phyloP scores from a whole-genome alignment of 352 stramenopile genomes.

The Pythium sukuiense region DNA sequence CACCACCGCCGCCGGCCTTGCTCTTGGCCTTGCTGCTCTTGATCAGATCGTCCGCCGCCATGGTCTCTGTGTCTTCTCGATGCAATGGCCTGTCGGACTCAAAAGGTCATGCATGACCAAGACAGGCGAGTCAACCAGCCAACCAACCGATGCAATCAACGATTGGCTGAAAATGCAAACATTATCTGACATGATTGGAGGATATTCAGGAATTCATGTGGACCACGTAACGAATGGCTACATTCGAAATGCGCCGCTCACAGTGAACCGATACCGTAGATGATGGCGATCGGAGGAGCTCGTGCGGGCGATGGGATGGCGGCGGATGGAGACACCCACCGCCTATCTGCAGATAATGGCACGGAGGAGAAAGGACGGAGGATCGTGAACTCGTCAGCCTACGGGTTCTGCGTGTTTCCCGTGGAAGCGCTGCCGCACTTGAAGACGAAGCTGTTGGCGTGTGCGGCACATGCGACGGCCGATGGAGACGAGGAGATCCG shows the following conservation, averaged over 20 bases:
- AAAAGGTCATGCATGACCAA: constrained; percentile 22
- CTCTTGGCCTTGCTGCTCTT: constrained; percentile 36
- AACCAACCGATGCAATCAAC: background rate
- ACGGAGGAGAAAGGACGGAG: background rate
- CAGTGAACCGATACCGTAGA: no score
- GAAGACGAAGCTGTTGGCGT: constrained; percentile 37
- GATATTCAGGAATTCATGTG: constrained; percentile 26
- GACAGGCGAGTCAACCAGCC: constrained; percentile 4
- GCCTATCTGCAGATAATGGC: background rate
- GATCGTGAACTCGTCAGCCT: constrained; percentile 69
- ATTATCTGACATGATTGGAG: constrained; percentile 34
- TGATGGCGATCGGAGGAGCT: no score
- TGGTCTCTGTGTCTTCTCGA: constrained; percentile 19
- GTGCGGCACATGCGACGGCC: constrained; percentile 13
- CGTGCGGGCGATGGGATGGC: background rate
- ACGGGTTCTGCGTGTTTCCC: constrained; percentile 65
- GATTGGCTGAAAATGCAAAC: constrained; percentile 9
- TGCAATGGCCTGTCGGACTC: constrained; percentile 30
- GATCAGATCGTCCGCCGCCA: constrained; percentile 71
- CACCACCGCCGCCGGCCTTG: constrained; percentile 9
- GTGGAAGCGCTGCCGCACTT: constrained; percentile 37
- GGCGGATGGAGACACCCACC: background rate
- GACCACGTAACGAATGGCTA: constrained; percentile 12
- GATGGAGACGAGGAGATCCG: constrained; percentile 35
- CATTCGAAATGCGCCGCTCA: background rate